phyloP scores from a whole-genome alignment of 108 stramenopile species.

The Discostella stelligeroides region DNA sequence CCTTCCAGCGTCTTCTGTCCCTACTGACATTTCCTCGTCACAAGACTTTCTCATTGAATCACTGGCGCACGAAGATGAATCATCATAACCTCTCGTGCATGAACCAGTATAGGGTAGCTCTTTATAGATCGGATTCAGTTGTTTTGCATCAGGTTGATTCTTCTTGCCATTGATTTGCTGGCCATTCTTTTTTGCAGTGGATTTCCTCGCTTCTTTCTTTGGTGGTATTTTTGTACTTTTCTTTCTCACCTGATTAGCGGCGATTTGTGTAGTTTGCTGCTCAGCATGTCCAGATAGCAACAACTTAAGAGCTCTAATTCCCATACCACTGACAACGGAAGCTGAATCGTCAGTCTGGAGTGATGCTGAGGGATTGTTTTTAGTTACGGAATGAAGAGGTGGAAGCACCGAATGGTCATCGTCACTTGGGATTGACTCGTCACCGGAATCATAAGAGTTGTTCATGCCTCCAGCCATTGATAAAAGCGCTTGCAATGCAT shows the following conservation, averaged over 20 bases:
- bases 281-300: constrained; percentile 21
- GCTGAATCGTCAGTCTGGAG: neutral
- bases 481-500: constrained; percentile 25
- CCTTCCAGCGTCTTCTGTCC: constrained; percentile 5
- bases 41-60: neutral
- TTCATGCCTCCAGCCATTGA: constrained; percentile 18
- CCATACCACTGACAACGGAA: constrained; percentile 28
- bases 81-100: neutral
- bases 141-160: too few species aligned
- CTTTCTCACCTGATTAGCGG: constrained; percentile 8
- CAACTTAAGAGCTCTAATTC: constrained; percentile 18
- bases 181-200: neutral
- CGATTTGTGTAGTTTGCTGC: neutral
- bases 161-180: neutral
- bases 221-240: constrained; percentile 2
- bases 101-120: neutral
- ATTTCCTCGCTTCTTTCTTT: neutral
- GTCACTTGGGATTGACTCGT: constrained; percentile 2
- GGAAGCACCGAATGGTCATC: neutral
- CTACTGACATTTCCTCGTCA: constrained; percentile 6
- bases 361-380: too few species aligned
- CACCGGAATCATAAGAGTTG: constrained; percentile 12
- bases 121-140: neutral
- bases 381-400: neutral
- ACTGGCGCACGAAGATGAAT: constrained; percentile 3